A percentile compares a stretch with the other conserved stretches of the same genome.
phyloP scores from a whole-genome alignment of 1,139 yeast genomes.

The Keqinozyma sinolaborantium region DNA sequence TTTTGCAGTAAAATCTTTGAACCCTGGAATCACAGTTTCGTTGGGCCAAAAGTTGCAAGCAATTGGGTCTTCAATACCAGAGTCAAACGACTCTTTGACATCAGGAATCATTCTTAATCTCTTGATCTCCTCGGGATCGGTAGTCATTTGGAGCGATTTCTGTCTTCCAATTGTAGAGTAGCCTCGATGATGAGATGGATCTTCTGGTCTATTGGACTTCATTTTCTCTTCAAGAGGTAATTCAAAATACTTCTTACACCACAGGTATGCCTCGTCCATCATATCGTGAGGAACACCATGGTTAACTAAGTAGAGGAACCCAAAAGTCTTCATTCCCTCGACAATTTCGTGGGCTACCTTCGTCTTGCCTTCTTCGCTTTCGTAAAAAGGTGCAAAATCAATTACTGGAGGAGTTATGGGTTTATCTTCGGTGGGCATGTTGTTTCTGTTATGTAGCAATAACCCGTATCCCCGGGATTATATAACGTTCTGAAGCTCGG shows the following conservation, averaged over 20 bases:
- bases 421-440: too few relatives aligned
- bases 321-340: slow-evolving; percentile 18
- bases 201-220: slow-evolving; percentile 11
- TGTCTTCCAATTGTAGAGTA: slow-evolving; percentile 16
- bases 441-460: too few relatives aligned
- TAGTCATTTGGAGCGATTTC: slow-evolving; percentile 22
- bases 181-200: slow-evolving; percentile 18
- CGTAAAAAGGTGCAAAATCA: slow-evolving; percentile 5
- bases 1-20: slow-evolving; percentile 10
- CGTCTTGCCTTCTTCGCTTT: slow-evolving; percentile 9
- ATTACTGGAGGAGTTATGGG: too few relatives aligned
- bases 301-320: slow-evolving; percentile 20
- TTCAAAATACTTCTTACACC: slow-evolving; percentile 13
- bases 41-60: slow-evolving; percentile 18
- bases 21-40: slow-evolving; percentile 15
- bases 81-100: slow-evolving; percentile 21
- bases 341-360: slow-evolving; percentile 13
- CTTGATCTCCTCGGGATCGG: slow-evolving; percentile 12
- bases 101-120: slow-evolving; percentile 16
- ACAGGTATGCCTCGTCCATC: slow-evolving; percentile 14
- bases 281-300: slow-evolving; percentile 13
- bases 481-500: too few relatives aligned
- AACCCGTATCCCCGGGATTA: too few relatives aligned
- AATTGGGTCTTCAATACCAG: slow-evolving; percentile 15
- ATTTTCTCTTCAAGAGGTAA: slow-evolving; percentile 14